Percentiles rank a stretch among this genome's conserved stretches.
These are phyloP conservation scores for Trypanosoma grayi DNA, from an alignment of 208 protist genomes.

Conservation along the genomic window DNA sequence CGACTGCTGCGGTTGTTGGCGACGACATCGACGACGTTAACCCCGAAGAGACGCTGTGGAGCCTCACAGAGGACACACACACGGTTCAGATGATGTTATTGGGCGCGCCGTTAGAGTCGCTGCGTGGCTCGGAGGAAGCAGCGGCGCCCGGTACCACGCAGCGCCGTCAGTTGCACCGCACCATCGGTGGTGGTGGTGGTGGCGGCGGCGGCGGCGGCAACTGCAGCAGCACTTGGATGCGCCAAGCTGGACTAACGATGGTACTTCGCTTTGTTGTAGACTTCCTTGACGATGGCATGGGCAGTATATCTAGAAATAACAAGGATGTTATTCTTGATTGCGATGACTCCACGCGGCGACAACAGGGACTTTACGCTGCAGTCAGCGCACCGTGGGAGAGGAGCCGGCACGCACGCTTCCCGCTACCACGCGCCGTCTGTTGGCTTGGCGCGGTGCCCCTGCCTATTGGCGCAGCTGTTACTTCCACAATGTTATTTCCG, in stretches of 20 bases:
- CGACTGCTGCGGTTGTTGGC: not conserved
- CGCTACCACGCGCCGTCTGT: constrained; percentile 19
- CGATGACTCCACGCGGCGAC: not conserved
- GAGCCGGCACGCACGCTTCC: constrained; percentile 10
- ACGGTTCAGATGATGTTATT: constrained; percentile 24
- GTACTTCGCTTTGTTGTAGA: constrained; percentile 22
- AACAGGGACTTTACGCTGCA: constrained; percentile 18
- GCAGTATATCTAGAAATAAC: not conserved
- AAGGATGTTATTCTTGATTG: not conserved
- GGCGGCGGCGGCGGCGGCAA: not conserved
- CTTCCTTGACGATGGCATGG: constrained; percentile 21
- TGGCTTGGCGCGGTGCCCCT: constrained; percentile 18
- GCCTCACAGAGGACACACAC: constrained; percentile 20
- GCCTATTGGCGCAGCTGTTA: constrained; percentile 19
- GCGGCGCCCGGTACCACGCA: not conserved
- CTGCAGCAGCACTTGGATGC: constrained; percentile 12
- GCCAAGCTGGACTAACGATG: constrained; percentile 9
- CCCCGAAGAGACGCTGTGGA: constrained; percentile 19
- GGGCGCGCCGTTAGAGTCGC: constrained; percentile 2
- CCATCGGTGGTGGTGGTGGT: not conserved
- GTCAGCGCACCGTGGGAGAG: not conserved
- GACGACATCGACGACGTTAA: constrained; percentile 1
- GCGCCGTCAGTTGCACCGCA: not conserved
- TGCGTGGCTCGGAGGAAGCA: constrained; percentile 2
- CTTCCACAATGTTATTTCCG: constrained; percentile 6